phyloP scores from a whole-genome alignment of 371 early-diverging fungal genomes.

The Dinochytrium kinnereticum region DNA sequence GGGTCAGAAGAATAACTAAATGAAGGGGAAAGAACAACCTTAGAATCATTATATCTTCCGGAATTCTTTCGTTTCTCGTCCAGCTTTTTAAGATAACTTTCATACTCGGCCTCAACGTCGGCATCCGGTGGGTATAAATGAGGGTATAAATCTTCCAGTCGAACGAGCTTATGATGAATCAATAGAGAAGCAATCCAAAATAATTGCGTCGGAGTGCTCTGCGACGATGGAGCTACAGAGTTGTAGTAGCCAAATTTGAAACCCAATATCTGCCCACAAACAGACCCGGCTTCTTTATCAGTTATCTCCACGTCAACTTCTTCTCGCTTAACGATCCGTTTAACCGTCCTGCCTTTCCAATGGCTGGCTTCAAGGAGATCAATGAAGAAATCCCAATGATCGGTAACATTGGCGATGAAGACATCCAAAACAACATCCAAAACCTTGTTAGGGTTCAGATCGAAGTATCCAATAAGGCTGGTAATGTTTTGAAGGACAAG shows the following conservation, averaged over 20 bases:
- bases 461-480: conserved; percentile 74
- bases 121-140: conserved; percentile 69
- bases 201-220: conserved; percentile 39
- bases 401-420: conserved; percentile 70
- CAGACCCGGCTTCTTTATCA: conserved; percentile 8
- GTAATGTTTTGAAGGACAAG: conserved; percentile 54
- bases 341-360: conserved; percentile 56
- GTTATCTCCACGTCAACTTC: conserved; percentile 12
- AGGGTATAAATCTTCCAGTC: conserved; percentile 74
- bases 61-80: conserved; percentile 35
- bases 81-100: conserved; percentile 58
- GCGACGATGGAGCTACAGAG: conserved; percentile 31
- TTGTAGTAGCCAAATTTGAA: conserved; percentile 80
- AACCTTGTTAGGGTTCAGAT: conserved; percentile 88
- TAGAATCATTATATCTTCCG: conserved; percentile 34
- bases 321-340: conserved; percentile 1
- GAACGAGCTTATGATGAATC: conserved; percentile 70
- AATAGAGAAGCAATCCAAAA: conserved; percentile 67
- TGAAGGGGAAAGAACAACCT: neutral
- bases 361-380: conserved; percentile 71
- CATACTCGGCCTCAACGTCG: conserved; percentile 57
- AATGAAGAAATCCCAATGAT: conserved; percentile 81
- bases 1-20: neutral
- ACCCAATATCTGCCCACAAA: conserved; percentile 80
- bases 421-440: conserved; percentile 84